Conservation (phyloP, 768 basidiomycete genomes). For the Russula abietina region DNA sequence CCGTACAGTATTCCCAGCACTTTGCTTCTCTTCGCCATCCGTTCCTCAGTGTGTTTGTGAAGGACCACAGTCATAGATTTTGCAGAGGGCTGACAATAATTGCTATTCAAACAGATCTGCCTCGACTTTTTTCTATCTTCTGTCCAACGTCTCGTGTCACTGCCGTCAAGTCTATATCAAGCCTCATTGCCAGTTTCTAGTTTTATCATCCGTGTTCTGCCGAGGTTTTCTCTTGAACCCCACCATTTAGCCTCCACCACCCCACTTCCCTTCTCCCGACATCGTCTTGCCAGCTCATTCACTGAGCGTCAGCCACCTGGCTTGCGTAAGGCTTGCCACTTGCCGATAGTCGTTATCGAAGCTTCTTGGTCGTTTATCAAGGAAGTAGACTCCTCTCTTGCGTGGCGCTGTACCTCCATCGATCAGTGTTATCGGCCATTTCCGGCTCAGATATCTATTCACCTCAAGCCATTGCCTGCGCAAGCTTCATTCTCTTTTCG, state of each 20-base stretch:
- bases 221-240: not conserved
- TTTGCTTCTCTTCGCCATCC: not conserved
- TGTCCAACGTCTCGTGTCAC: not conserved
- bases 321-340: slow-evolving; percentile 9
- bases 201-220: not conserved
- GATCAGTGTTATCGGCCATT: slow-evolving; percentile 10
- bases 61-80: not conserved
- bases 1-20: not conserved
- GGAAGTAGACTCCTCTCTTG: slow-evolving; percentile 2
- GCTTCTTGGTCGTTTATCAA: slow-evolving; percentile 2
- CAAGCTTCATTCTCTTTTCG: slow-evolving; percentile 12
- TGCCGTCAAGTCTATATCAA: slow-evolving; percentile 18
- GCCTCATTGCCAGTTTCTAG: slow-evolving; percentile 4
- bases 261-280: not conserved
- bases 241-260: not conserved
- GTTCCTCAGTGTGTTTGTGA: not conserved
- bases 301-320: slow-evolving; percentile 19
- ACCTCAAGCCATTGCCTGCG: not conserved
- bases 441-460: not conserved
- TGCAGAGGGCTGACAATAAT: not conserved
- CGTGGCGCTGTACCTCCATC: not conserved
- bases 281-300: slow-evolving; percentile 16
- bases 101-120: not conserved
- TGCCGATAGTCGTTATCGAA: slow-evolving; percentile 13
- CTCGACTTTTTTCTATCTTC: not conserved